phyloP scores from a whole-genome alignment of 176 grass and related monocot species.

The Triticum turgidum region DNA sequence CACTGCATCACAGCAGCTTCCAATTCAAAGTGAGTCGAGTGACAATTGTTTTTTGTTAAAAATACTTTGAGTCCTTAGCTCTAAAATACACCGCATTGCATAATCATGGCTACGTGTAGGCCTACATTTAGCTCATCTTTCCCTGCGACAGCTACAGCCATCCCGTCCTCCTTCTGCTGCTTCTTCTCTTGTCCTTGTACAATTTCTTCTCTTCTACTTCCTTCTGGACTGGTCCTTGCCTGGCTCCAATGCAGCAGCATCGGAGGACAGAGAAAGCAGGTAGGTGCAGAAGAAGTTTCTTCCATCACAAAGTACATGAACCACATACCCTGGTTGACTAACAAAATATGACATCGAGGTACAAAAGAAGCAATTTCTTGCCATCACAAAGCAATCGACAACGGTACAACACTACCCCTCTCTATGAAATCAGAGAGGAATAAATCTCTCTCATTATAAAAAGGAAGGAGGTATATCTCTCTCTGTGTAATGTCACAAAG shows the following conservation, averaged over 20 bases:
- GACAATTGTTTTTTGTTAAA: not conserved
- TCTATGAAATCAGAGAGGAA: too few species aligned
- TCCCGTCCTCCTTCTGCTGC: slow-evolving; percentile 28
- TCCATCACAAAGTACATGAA: too few species aligned
- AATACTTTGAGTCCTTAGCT: not conserved
- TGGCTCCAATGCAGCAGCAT: slow-evolving; percentile 27
- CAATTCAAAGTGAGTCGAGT: not conserved
- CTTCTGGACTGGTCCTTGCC: slow-evolving; percentile 19
- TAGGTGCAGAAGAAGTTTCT: not conserved
- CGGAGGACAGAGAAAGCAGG: slow-evolving; percentile 23
- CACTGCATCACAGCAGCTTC: not conserved
- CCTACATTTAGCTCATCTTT: not conserved
- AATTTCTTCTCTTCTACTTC: slow-evolving; percentile 48
- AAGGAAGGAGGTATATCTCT: too few species aligned
- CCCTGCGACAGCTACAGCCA: not conserved
- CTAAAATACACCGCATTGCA: not conserved
- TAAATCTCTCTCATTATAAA: too few species aligned
- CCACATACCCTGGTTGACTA: too few species aligned
- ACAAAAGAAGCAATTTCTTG: too few species aligned
- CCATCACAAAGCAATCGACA: too few species aligned
- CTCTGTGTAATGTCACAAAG: too few species aligned
- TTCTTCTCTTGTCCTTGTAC: slow-evolving; percentile 47
- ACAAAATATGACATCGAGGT: too few species aligned
- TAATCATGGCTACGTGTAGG: not conserved
- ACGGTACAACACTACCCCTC: too few species aligned